Base-by-base conservation (phyloP, 164 flowering plant species). In the Annona squamosa region DNA sequence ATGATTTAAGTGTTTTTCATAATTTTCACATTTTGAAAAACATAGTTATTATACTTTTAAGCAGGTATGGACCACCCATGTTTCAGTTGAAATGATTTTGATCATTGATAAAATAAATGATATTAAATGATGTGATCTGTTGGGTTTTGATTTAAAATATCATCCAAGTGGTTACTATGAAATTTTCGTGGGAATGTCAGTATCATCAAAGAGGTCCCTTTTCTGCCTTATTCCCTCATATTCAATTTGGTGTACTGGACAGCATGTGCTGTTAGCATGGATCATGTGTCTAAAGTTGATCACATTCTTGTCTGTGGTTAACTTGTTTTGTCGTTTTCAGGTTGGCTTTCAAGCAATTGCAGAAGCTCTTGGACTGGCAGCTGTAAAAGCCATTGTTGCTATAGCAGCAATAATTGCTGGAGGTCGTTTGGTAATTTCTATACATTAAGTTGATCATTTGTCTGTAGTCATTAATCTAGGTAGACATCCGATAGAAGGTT, bases 301-400 rank as follows among this genome's bases (percentile, higher is more conserved):
- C 42, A 3, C 68, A 5, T 37, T 12, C 63, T 19, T 75, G 26
- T 67, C 16, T 71, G 48, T 77, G 68, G 44, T 16, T 63, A 5
- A 62, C 46, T 1, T 48, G n/a, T 57, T 70, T 64, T 74, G 68
- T 44, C 63, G 68, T 18, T 46, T 80, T 69, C 85, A 96, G 99
- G 78, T 96, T 83, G 99, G 99, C 68, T 89, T 96, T 81, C 97
- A 90, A 86, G 98, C 99, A 70, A 96, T 96, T 79, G 98, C 97
- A 66, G 99, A 93, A 86, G 99, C 99, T 82, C 93, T 96, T 77
- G 99, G 98, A 72, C 63, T 93, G 81, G 99, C 99, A 74, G 99
- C 90, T 82, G 91, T 96, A 69, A 96, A 96, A 86, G 99, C 99
- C 44, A 72, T 87, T 70, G 93, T 92, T 87, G 99, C 99, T 66